Conservation (phyloP, 2,329 filamentous ascomycete genomes). For the Ophiostoma fasciatum region DNA sequence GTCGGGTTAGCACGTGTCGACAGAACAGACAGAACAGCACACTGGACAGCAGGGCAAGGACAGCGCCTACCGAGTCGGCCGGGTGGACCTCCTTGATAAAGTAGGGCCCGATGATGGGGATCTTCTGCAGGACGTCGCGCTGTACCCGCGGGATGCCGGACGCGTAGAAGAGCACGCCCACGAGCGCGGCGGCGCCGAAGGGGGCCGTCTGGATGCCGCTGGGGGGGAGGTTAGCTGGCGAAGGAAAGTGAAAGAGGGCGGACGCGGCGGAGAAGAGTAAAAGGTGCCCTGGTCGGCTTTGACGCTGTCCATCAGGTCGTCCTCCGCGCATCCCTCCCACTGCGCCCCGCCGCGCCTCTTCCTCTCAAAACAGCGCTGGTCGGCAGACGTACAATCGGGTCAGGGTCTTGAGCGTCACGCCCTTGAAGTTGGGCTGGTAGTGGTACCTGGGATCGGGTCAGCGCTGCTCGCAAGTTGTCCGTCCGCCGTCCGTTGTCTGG, state of each 20-base stretch:
- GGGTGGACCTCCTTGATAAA: slow-evolving; percentile 40
- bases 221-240: slow-evolving; percentile 1
- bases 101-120: slow-evolving; percentile 36
- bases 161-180: slow-evolving; percentile 43
- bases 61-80: slow-evolving; percentile 40
- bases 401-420: slow-evolving; percentile 30
- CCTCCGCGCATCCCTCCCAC: too few species aligned
- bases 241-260: not conserved
- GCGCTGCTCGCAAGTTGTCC: not conserved
- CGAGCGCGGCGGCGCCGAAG: slow-evolving; percentile 42
- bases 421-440: slow-evolving; percentile 38
- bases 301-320: too few species aligned
- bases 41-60: not conserved
- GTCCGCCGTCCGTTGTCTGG: not conserved
- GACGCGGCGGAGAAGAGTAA: not conserved
- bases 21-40: too few species aligned
- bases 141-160: slow-evolving; percentile 48
- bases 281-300: too few species aligned
- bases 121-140: slow-evolving; percentile 44
- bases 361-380: not conserved
- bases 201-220: slow-evolving; percentile 37
- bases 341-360: too few species aligned
- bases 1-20: too few species aligned
- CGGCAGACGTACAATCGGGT: slow-evolving; percentile 13
- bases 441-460: slow-evolving; percentile 33